These are phyloP conservation scores for Angophora floribunda DNA, from an alignment of 345 rosid genomes.

Conservation along the genomic window DNA sequence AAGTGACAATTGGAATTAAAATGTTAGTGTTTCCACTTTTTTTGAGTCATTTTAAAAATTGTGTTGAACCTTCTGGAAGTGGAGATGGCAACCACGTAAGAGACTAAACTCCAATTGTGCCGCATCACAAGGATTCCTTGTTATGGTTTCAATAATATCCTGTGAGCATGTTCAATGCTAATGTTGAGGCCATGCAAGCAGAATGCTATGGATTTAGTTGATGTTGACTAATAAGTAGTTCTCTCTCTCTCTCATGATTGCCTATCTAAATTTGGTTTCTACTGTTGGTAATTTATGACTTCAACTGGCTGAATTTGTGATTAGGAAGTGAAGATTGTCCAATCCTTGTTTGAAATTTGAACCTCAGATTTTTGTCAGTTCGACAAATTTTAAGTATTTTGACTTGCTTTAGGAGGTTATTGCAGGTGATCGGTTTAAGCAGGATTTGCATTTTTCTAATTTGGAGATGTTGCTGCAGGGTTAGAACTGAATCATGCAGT, in stretches of 20 bases:
- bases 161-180: background rate
- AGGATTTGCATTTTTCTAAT: background rate
- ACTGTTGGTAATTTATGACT: background rate
- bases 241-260: background rate
- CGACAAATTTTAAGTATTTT: background rate
- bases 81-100: background rate
- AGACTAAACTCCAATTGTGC: background rate
- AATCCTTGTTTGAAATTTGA: background rate
- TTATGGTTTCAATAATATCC: background rate
- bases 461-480: background rate
- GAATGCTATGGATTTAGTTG: background rate
- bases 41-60: background rate
- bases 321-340: background rate
- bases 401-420: background rate
- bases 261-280: background rate
- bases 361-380: background rate
- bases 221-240: background rate
- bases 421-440: background rate
- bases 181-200: background rate
- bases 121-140: background rate
- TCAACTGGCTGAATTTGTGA: background rate
- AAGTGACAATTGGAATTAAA: background rate
- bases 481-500: conserved; percentile 1
- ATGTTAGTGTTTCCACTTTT: background rate
- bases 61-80: background rate